Evolutionary conservation across 1,284 basidiomycete species (phyloP).

Genomic region (Boletus semigastroideus): DNA sequence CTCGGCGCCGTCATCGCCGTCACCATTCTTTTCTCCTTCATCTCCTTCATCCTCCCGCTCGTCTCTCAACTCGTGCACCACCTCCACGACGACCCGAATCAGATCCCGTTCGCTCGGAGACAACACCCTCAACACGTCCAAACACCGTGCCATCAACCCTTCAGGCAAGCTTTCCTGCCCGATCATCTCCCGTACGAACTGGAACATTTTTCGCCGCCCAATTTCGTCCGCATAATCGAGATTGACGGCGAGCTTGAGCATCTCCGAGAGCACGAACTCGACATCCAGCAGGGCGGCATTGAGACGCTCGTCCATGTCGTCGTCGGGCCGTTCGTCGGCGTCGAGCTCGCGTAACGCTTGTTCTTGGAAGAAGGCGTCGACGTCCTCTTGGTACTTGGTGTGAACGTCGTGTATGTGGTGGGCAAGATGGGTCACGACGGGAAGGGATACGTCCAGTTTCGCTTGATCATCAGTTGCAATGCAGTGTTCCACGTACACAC

Average conservation of each 20-base stretch:
- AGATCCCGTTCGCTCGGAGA: conserved; percentile 87
- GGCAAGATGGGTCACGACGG: conserved; percentile 88
- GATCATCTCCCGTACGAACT: conserved; percentile 85
- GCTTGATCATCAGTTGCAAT: conserved; percentile 61
- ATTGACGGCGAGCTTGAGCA: conserved; percentile 80
- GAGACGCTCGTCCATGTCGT: conserved; percentile 55
- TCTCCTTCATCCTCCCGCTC: conserved; percentile 34
- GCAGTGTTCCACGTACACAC: conserved; percentile 85
- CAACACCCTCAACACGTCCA: conserved; percentile 87
- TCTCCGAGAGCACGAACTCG: conserved; percentile 79
- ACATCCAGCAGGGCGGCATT: conserved; percentile 38
- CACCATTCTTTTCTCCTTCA: conserved; percentile 22
- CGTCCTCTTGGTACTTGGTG: conserved; percentile 60
- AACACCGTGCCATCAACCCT: conserved; percentile 73
- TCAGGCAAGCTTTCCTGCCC: conserved; percentile 81
- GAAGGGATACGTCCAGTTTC: conserved; percentile 75
- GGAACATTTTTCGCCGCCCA: conserved; percentile 90
- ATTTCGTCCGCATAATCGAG: conserved; percentile 96
- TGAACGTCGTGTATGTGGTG: conserved; percentile 83
- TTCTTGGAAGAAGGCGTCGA: conserved; percentile 49
- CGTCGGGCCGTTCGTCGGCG: conserved; percentile 42
- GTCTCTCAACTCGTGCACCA: conserved; percentile 85
- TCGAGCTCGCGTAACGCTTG: conserved; percentile 40
- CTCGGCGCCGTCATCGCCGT: conserved; percentile 22
- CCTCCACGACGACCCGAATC: conserved; percentile 92